These are phyloP conservation scores for Pseudogymnoascus pannorum DNA, from an alignment of 2,329 filamentous ascomycete species.

Conservation along the genomic window DNA sequence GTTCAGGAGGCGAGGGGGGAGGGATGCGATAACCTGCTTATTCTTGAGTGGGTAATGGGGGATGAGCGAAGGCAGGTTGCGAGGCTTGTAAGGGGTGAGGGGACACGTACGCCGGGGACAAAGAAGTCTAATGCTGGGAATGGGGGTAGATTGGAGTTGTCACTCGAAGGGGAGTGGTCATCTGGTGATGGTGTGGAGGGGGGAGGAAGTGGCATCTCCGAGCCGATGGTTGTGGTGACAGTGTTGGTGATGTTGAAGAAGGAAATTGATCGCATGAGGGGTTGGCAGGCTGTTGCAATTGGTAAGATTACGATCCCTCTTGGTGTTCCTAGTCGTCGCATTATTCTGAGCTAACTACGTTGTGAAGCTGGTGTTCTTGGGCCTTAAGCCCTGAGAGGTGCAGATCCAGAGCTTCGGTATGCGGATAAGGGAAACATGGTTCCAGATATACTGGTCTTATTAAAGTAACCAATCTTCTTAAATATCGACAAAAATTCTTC, in stretches of 20 bases:
- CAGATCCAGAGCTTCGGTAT: too few relatives aligned
- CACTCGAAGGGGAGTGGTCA: slow-evolving; percentile 31
- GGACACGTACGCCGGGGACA: slow-evolving; percentile 36
- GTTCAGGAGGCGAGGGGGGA: slow-evolving; percentile 38
- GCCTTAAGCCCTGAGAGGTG: too few relatives aligned
- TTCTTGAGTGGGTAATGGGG: slow-evolving; percentile 41
- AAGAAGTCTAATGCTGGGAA: slow-evolving; percentile 38
- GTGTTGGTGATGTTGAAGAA: slow-evolving; percentile 58
- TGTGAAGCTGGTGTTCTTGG: neutral
- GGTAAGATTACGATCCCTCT: slow-evolving; percentile 15
- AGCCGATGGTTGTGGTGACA: slow-evolving; percentile 47
- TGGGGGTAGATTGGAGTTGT: slow-evolving; percentile 41
- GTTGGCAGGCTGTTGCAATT: slow-evolving; percentile 43
- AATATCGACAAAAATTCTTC: too few relatives aligned
- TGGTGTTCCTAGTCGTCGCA: neutral
- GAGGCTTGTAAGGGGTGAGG: slow-evolving; percentile 37
- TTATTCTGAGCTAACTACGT: neutral
- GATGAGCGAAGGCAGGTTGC: slow-evolving; percentile 30
- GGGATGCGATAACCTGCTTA: slow-evolving; percentile 37
- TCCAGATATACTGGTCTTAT: too few relatives aligned
- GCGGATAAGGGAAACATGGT: too few relatives aligned
- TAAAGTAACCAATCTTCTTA: too few relatives aligned
- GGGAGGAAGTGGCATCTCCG: slow-evolving; percentile 33
- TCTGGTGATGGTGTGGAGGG: slow-evolving; percentile 29
- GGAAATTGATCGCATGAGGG: slow-evolving; percentile 51